Evolutionary conservation across 441 rosid genomes (phyloP), one percentile per base, ranked within the genome.

Genomic region (Jatropha podagrica): DNA sequence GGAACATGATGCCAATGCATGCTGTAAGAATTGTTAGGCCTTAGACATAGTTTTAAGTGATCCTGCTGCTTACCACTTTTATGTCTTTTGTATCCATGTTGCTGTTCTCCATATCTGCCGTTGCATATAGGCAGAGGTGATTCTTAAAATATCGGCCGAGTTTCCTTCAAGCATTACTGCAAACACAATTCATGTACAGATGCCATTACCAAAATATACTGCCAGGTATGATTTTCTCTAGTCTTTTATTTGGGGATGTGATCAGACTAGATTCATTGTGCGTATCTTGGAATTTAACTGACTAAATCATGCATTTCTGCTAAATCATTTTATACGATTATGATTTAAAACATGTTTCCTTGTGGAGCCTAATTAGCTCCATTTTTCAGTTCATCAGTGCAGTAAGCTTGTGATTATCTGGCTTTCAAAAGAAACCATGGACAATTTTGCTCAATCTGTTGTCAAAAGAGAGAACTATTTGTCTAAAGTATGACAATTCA

Each of bases 131-230:
- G 99, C 97, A 60, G 99, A 96, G 89, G 94, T 94, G 75, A 92
- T 88, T 69, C 85, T 96, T 32, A 96, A 94, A 85, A 81, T 96
- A 85, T 86, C 86, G 0, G 97, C 98, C 2, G 98, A 96, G 80
- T 94, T 90, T 73, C 85, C 98, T 49, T 79, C 97, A 3, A 95
- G 87, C 85, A 83, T 94, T 80, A 81, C 91, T 4, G 98, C 97
- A 69, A 96, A 94, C 88, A 92, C 98, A 69, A 81, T 96, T 75
- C 76, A 74, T 32, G 81, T 96, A 40, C 94, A 96, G 84, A 92
- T 96, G 99, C 96, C 99, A 55, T 85, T 96, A 81, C 99, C 98
- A 66, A 94, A 92, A 70, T 92, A 88, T 79, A 91, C 97, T 80
- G 76, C 88, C 75, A 94, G 99, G 98, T 96, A 86, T 73, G 55